Conservation (phyloP, 148 eudicot genomes). For the Dysphania ambrosioides region DNA sequence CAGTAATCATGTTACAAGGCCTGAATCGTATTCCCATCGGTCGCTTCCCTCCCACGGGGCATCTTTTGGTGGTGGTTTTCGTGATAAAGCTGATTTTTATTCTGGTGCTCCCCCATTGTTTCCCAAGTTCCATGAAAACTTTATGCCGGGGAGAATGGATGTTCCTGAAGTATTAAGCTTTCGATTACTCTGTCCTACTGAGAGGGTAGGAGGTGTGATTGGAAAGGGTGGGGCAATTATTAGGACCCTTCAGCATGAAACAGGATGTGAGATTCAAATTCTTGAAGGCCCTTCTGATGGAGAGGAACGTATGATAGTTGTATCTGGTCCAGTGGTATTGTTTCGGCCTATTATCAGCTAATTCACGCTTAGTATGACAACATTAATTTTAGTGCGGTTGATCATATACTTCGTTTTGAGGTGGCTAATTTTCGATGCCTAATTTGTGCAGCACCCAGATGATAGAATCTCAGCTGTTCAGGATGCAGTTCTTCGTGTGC, state of each 20-base stretch:
- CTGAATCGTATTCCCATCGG: conserved; percentile 34
- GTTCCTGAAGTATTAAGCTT: conserved; percentile 50
- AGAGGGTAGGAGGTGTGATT: conserved; percentile 82
- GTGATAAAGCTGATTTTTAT: conserved; percentile 37
- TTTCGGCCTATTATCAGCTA: conserved; percentile 18
- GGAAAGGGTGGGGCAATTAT: conserved; percentile 88
- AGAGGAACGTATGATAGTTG: conserved; percentile 74
- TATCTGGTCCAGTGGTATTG: conserved; percentile 93
- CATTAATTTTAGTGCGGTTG: background rate
- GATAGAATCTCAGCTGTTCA: conserved; percentile 74
- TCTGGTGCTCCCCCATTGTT: conserved; percentile 25
- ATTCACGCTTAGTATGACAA: conserved; percentile 3
- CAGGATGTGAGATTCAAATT: conserved; percentile 90
- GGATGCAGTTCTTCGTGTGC: conserved; percentile 90
- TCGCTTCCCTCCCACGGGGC: conserved; percentile 41
- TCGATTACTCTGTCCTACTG: conserved; percentile 71
- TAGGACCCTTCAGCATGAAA: conserved; percentile 69
- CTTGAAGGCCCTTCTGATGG: conserved; percentile 50
- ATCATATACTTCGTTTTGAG: background rate
- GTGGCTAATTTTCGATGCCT: conserved; percentile 11
- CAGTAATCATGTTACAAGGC: conserved; percentile 39
- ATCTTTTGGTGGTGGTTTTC: conserved; percentile 43
- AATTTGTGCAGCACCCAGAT: conserved; percentile 73
- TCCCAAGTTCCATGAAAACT: conserved; percentile 36
- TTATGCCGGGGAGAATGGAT: conserved; percentile 44